Conservation (phyloP, 2,329 filamentous ascomycete genomes). For the Coniochaeta hoffmannii region DNA sequence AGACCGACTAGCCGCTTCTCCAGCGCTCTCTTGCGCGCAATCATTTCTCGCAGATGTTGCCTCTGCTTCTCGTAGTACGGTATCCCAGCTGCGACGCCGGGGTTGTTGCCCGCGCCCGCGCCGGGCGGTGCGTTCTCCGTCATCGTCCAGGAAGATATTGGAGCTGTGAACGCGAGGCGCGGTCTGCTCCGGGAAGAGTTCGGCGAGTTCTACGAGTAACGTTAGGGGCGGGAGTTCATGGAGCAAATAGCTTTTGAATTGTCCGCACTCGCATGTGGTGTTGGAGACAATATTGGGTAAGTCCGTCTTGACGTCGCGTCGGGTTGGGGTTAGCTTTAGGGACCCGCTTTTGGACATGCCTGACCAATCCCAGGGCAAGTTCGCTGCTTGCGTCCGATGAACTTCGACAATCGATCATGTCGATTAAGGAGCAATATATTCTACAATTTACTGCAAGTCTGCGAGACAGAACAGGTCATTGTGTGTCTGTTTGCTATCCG, state of each 20-base stretch:
- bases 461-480: no score
- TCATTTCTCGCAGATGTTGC: slow-evolving; percentile 56
- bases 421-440: no score
- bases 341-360: background rate
- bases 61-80: slow-evolving; percentile 70
- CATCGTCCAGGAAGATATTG: background rate
- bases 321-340: background rate
- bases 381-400: background rate
- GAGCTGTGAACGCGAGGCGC: background rate
- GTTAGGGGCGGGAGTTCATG: background rate
- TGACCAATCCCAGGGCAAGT: background rate
- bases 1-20: slow-evolving; percentile 22
- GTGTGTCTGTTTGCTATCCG: no score
- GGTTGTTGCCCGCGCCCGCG: slow-evolving; percentile 7
- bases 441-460: no score
- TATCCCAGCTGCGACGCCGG: slow-evolving; percentile 37
- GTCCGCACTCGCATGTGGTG: background rate
- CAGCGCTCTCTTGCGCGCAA: slow-evolving; percentile 57
- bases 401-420: background rate
- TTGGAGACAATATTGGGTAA: background rate
- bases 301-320: background rate
- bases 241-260: background rate
- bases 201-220: background rate
- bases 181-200: background rate
- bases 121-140: slow-evolving; percentile 15